These are phyloP conservation scores for Ceratocystis huliohia DNA, from an alignment of 2,329 filamentous ascomycete genomes.

Conservation along the genomic window DNA sequence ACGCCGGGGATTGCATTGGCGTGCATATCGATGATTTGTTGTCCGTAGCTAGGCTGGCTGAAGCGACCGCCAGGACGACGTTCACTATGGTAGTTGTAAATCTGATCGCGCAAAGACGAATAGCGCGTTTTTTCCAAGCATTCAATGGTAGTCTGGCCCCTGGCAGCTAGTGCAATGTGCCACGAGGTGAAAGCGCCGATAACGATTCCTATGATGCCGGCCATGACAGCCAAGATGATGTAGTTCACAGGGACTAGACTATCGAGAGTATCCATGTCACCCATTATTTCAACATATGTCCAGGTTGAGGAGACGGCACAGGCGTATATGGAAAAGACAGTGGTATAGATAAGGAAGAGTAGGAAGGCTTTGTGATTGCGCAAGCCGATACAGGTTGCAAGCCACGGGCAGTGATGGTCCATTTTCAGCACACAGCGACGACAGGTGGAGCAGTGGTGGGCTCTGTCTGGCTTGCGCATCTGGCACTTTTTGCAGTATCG, in stretches of 20 bases:
- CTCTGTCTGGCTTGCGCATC: conserved; percentile 82
- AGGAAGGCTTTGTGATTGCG: conserved; percentile 93
- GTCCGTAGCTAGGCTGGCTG: conserved; percentile 47
- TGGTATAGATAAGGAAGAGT: conserved; percentile 81
- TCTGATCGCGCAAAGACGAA: conserved; percentile 58
- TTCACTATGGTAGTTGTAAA: conserved; percentile 50
- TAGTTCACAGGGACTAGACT: conserved; percentile 79
- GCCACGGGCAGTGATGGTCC: conserved; percentile 98
- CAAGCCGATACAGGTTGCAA: conserved; percentile 87
- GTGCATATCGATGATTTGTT: conserved; percentile 69
- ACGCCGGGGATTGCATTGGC: conserved; percentile 69
- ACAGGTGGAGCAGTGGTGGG: conserved; percentile 95
- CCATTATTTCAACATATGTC: conserved; percentile 74
- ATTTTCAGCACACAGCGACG: conserved; percentile 93
- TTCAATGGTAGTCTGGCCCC: conserved; percentile 87
- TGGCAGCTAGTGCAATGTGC: conserved; percentile 71
- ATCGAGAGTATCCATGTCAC: conserved; percentile 57
- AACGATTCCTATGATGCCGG: conserved; percentile 83
- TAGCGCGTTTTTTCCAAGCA: conserved; percentile 93
- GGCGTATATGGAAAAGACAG: conserved; percentile 68
- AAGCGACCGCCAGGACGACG: conserved; percentile 38
- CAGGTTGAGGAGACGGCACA: conserved; percentile 68
- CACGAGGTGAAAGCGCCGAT: conserved; percentile 79
- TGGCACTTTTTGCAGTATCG: conserved; percentile 98
- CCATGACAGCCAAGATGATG: conserved; percentile 72